Conservation (phyloP, 768 basidiomycete genomes). For the Rubroboletus satanas region DNA sequence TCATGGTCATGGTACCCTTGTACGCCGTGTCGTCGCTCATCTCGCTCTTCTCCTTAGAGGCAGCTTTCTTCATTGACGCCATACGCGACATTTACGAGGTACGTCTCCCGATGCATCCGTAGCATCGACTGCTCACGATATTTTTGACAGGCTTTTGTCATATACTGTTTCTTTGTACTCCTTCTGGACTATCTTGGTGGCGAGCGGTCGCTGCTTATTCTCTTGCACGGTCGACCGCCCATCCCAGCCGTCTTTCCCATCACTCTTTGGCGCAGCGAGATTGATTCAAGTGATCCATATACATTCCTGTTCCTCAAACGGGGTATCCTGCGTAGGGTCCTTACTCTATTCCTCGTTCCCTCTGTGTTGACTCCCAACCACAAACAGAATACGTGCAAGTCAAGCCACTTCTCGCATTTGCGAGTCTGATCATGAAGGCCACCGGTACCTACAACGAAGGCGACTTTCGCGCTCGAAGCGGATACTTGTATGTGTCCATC, state of each 20-base stretch:
- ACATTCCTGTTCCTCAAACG: conserved; percentile 92
- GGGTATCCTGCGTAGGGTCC: conserved; percentile 78
- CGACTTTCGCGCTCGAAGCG: conserved; percentile 75
- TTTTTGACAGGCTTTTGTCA: conserved; percentile 73
- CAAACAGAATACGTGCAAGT: conserved; percentile 90
- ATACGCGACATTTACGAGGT: conserved; percentile 97
- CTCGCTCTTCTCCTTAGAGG: conserved; percentile 89
- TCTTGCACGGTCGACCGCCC: conserved; percentile 87
- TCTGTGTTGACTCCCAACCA: neutral
- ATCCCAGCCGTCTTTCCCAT: conserved; percentile 85
- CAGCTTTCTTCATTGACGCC: conserved; percentile 94
- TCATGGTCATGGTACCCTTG: conserved; percentile 95
- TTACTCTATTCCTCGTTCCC: neutral
- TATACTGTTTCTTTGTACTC: conserved; percentile 87
- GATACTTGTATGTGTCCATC: conserved; percentile 88
- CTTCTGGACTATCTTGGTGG: conserved; percentile 86
- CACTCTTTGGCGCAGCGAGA: conserved; percentile 74
- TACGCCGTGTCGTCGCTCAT: conserved; percentile 91
- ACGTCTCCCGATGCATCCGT: conserved; percentile 17
- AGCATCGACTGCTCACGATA: neutral
- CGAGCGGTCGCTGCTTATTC: conserved; percentile 87
- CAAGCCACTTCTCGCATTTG: conserved; percentile 84
- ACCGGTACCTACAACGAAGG: conserved; percentile 88
- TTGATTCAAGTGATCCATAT: conserved; percentile 94
- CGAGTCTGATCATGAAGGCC: conserved; percentile 83